These are phyloP conservation scores for Kodamaea sp. DNA, from an alignment of 1,139 yeast genomes.

Conservation along the genomic window DNA sequence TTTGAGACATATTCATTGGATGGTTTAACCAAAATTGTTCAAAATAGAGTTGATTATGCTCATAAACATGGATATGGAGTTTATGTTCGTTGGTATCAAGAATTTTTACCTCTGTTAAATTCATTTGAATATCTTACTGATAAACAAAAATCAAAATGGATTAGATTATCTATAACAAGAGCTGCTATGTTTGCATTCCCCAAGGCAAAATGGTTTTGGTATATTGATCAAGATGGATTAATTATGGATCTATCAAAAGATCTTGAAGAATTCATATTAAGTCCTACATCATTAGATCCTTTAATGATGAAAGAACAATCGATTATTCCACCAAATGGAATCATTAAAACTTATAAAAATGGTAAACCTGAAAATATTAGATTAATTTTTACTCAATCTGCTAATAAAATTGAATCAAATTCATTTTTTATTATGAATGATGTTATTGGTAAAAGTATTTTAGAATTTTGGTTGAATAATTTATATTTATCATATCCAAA, in stretches of 20 bases:
- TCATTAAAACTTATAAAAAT: conserved; percentile 65
- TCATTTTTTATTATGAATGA: conserved; percentile 70
- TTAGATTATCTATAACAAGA: conserved; percentile 54
- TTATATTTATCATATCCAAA: conserved; percentile 61
- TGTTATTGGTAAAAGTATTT: conserved; percentile 56
- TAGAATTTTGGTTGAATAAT: conserved; percentile 76
- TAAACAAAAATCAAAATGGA: conserved; percentile 50
- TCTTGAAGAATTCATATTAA: conserved; percentile 53
- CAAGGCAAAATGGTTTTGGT: conserved; percentile 80
- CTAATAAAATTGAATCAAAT: conserved; percentile 55
- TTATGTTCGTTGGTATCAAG: conserved; percentile 79
- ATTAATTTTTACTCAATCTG: conserved; percentile 65
- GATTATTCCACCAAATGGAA: conserved; percentile 62
- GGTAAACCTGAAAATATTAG: conserved; percentile 51
- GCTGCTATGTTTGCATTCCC: conserved; percentile 91
- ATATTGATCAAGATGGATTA: conserved; percentile 68
- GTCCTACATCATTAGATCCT: conserved; percentile 53
- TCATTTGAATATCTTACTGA: conserved; percentile 36
- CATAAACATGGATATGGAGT: conserved; percentile 70
- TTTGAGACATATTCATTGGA: conserved; percentile 62
- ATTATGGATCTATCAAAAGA: conserved; percentile 64
- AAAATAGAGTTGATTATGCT: conserved; percentile 81
- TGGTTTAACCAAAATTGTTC: conserved; percentile 62
- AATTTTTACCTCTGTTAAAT: conserved; percentile 59
- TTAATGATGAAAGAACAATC: conserved; percentile 65